phyloP scores from a whole-genome alignment of 1,139 yeast species.

The Candida sp. region DNA sequence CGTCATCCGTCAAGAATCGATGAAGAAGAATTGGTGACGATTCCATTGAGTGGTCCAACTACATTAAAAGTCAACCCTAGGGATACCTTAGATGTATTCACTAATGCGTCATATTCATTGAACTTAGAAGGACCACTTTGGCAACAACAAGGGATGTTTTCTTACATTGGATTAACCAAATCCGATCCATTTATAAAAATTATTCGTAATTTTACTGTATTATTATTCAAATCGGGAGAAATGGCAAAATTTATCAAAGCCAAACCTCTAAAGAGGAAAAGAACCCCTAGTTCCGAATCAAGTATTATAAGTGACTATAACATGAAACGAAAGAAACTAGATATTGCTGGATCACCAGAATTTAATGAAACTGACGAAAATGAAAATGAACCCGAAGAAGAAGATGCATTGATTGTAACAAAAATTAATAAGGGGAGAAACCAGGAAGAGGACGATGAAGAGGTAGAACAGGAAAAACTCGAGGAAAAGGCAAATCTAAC shows the following conservation, averaged over 20 bases:
- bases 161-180: slow-evolving; percentile 42
- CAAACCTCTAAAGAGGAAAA: slow-evolving; percentile 13
- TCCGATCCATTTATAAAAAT: slow-evolving; percentile 40
- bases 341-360: slow-evolving; percentile 4
- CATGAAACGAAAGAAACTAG: background rate
- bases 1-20: slow-evolving; percentile 8
- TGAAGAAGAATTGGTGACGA: slow-evolving; percentile 16
- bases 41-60: slow-evolving; percentile 38
- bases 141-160: slow-evolving; percentile 42
- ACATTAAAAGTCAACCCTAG: slow-evolving; percentile 31
- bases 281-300: slow-evolving; percentile 7
- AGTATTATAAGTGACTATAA: slow-evolving; percentile 2
- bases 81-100: slow-evolving; percentile 32
- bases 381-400: slow-evolving; percentile 3
- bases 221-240: slow-evolving; percentile 33
- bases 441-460: slow-evolving; percentile 6
- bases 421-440: slow-evolving; percentile 7
- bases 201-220: slow-evolving; percentile 34
- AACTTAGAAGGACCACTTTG: slow-evolving; percentile 36
- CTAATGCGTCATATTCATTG: slow-evolving; percentile 36
- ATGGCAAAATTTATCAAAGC: slow-evolving; percentile 28
- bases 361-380: slow-evolving; percentile 3
- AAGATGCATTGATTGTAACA: slow-evolving; percentile 10
- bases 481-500: slow-evolving; percentile 10
- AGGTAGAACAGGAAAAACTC: slow-evolving; percentile 9